Conservation (phyloP, 345 rosid genomes). For the Euphorbia lathyris region DNA sequence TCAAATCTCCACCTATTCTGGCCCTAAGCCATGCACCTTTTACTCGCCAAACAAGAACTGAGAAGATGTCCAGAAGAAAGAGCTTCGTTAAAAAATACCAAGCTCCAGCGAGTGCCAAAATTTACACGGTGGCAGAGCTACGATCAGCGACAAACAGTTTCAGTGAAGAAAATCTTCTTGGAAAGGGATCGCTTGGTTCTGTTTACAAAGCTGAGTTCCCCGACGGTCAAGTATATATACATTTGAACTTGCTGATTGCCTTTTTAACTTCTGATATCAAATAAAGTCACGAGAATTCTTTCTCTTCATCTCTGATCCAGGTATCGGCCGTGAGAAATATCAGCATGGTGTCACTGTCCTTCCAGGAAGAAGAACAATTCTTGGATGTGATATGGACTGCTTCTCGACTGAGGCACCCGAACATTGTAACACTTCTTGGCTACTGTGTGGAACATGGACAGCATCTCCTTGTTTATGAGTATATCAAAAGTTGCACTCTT, state of each 20-base stretch:
- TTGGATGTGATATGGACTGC: slow-evolving; percentile 61
- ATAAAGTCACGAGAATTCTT: not conserved
- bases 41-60: slow-evolving; percentile 32
- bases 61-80: slow-evolving; percentile 40
- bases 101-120: slow-evolving; percentile 47
- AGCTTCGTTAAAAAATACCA: slow-evolving; percentile 44
- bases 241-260: slow-evolving; percentile 3
- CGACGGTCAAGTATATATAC: slow-evolving; percentile 58
- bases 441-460: slow-evolving; percentile 77
- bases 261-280: not conserved
- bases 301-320: slow-evolving; percentile 30
- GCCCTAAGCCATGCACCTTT: slow-evolving; percentile 33
- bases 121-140: slow-evolving; percentile 63
- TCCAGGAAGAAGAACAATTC: slow-evolving; percentile 74
- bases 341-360: slow-evolving; percentile 58
- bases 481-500: slow-evolving; percentile 61
- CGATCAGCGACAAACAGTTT: slow-evolving; percentile 72
- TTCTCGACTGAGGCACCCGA: slow-evolving; percentile 72
- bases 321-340: slow-evolving; percentile 73
- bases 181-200: slow-evolving; percentile 85
- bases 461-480: slow-evolving; percentile 78
- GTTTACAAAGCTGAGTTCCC: slow-evolving; percentile 77
- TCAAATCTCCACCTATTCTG: slow-evolving; percentile 37
- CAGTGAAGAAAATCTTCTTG: slow-evolving; percentile 67
- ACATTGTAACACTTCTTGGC: slow-evolving; percentile 71